Evolutionary conservation across 2,329 filamentous ascomycete species (phyloP).

Genomic region (Fusarium coffeatum): DNA sequence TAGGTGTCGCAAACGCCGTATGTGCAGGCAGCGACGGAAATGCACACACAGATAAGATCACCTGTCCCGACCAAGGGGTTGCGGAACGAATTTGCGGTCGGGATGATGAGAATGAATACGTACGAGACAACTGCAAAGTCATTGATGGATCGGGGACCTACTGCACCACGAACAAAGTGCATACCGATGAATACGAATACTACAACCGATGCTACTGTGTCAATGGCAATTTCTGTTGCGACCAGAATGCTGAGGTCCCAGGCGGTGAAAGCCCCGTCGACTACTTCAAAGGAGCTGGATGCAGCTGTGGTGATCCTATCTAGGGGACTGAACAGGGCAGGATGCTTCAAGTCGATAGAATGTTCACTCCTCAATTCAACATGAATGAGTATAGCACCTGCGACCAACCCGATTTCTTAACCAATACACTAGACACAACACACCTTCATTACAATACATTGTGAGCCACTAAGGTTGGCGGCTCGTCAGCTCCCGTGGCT

Average conservation of each 20-base stretch:
- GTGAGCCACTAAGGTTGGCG: too few relatives aligned
- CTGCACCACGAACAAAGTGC: background rate
- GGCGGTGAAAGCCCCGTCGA: background rate
- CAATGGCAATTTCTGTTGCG: background rate
- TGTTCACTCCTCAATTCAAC: too few relatives aligned
- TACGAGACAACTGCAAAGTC: background rate
- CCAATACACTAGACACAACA: too few relatives aligned
- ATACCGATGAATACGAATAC: background rate
- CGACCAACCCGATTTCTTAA: too few relatives aligned
- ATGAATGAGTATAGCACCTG: too few relatives aligned
- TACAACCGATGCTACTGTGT: background rate
- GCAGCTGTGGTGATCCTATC: background rate
- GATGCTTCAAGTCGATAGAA: too few relatives aligned
- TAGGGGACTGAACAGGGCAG: too few relatives aligned
- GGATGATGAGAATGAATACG: background rate
- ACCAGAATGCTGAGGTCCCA: background rate
- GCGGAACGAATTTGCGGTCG: background rate
- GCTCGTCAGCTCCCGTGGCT: too few relatives aligned
- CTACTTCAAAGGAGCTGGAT: background rate
- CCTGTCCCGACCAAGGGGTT: background rate
- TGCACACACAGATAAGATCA: background rate
- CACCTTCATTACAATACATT: too few relatives aligned
- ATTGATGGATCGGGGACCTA: background rate
- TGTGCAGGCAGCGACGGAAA: background rate
- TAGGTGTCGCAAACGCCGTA: background rate